These are phyloP conservation scores for Viridothelium virens DNA, from an alignment of 495 filamentous ascomycete species.

Conservation along the genomic window DNA sequence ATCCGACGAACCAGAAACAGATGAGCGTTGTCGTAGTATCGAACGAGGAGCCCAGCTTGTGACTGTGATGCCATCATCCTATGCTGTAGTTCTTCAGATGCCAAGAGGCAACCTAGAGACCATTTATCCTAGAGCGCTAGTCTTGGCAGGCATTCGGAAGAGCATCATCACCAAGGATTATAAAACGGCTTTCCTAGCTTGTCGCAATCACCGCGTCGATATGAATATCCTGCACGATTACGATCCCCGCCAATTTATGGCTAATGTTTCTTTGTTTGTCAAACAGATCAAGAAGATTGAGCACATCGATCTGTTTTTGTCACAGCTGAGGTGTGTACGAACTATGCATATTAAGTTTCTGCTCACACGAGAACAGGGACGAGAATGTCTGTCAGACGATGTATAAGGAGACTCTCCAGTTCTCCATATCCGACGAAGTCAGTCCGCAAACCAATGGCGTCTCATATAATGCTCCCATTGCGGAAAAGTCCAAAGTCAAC, in stretches of 20 bases:
- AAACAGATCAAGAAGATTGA: conserved; percentile 79
- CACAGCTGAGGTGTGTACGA: conserved; percentile 65
- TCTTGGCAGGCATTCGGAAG: conserved; percentile 75
- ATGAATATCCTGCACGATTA: conserved; percentile 98
- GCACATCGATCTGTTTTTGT: conserved; percentile 79
- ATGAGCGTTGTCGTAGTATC: conserved; percentile 86
- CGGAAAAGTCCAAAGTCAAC: conserved; percentile 60
- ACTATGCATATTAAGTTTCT: not conserved
- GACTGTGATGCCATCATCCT: conserved; percentile 79
- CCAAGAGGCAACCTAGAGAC: conserved; percentile 93
- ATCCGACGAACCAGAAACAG: conserved; percentile 76
- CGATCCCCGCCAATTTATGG: conserved; percentile 71
- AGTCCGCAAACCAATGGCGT: conserved; percentile 10
- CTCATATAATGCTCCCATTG: not conserved
- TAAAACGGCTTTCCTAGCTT: conserved; percentile 72
- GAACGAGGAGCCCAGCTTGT: conserved; percentile 83
- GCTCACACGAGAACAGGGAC: conserved; percentile 47
- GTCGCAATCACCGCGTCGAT: conserved; percentile 87
- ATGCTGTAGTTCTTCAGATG: conserved; percentile 80
- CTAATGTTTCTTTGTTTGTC: conserved; percentile 65
- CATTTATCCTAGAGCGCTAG: conserved; percentile 85
- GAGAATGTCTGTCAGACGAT: conserved; percentile 93
- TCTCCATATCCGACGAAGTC: not conserved
- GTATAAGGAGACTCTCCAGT: conserved; percentile 69
- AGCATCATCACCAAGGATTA: conserved; percentile 76